Evolutionary conservation across 306 rosid genomes (phyloP).

Genomic region (Citrullus amarus): DNA sequence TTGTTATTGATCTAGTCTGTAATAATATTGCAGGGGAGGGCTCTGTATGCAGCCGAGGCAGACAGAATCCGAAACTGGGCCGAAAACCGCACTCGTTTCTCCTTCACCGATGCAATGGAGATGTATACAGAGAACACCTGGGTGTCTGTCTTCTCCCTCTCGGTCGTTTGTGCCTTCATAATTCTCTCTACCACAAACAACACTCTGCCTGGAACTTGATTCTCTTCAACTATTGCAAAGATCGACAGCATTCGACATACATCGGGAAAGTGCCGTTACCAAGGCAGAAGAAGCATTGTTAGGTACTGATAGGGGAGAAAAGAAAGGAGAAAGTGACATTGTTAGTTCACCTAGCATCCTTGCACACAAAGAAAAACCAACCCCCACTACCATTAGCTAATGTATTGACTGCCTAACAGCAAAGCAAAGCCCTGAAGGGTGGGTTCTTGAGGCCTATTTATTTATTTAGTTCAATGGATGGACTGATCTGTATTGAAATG

Average conservation of each 20-base stretch:
- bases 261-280: neutral
- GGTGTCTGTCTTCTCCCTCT: conserved; percentile 87
- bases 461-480: neutral
- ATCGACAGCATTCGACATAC: neutral
- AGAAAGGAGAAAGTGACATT: neutral
- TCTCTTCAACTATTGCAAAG: neutral
- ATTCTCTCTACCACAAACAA: conserved; percentile 73
- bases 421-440: neutral
- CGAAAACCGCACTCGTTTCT: conserved; percentile 66
- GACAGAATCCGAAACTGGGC: conserved; percentile 94
- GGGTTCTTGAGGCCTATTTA: neutral
- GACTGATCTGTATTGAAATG: neutral
- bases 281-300: neutral
- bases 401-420: neutral
- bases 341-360: neutral
- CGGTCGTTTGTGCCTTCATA: conserved; percentile 88
- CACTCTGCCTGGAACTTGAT: conserved; percentile 55
- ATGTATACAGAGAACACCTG: conserved; percentile 89
- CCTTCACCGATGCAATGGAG: conserved; percentile 89
- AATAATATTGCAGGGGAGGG: conserved; percentile 53
- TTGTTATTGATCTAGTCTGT: neutral
- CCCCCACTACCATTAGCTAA: neutral
- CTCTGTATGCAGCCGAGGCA: conserved; percentile 82
- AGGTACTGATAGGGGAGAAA: neutral
- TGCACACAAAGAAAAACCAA: neutral